Percentiles rank a stretch among this genome's conserved stretches.
These are phyloP conservation scores for Fusarium graminum DNA, from an alignment of 2,329 filamentous ascomycete species.

Conservation along the genomic window DNA sequence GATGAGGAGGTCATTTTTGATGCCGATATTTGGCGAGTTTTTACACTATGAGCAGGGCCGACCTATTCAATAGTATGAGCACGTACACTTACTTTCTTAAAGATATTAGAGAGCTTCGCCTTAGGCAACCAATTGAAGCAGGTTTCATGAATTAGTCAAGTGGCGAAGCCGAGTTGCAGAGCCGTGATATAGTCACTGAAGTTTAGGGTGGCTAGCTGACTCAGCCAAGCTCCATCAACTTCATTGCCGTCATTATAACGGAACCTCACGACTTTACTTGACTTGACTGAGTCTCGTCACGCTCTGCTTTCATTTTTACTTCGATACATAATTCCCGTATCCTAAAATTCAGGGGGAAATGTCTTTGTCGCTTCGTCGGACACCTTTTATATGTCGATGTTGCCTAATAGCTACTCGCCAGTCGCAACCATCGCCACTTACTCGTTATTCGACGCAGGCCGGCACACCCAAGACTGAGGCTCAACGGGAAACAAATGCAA, in stretches of 20 bases:
- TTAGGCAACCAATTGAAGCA: constrained; percentile 9
- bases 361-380: constrained; percentile 10
- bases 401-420: constrained; percentile 38
- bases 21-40: constrained; percentile 31
- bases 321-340: too few relatives aligned
- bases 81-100: constrained; percentile 8
- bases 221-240: constrained; percentile 25
- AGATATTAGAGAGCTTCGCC: constrained; percentile 9
- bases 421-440: constrained; percentile 4
- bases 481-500: constrained; percentile 7
- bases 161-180: constrained; percentile 8
- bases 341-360: not conserved
- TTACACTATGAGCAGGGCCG: not conserved
- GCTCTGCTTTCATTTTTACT: not conserved
- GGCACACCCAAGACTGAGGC: constrained; percentile 11
- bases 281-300: constrained; percentile 1
- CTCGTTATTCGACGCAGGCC: constrained; percentile 40
- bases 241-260: constrained; percentile 29
- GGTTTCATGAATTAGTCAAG: constrained; percentile 4
- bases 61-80: constrained; percentile 19
- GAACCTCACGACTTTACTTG: not conserved
- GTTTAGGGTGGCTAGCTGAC: constrained; percentile 30
- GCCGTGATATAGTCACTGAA: not conserved
- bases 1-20: constrained; percentile 25
- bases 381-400: constrained; percentile 36